These are phyloP conservation scores for Ceratobasidium sp. DNA, from an alignment of 1,284 basidiomycete species.

Conservation along the genomic window DNA sequence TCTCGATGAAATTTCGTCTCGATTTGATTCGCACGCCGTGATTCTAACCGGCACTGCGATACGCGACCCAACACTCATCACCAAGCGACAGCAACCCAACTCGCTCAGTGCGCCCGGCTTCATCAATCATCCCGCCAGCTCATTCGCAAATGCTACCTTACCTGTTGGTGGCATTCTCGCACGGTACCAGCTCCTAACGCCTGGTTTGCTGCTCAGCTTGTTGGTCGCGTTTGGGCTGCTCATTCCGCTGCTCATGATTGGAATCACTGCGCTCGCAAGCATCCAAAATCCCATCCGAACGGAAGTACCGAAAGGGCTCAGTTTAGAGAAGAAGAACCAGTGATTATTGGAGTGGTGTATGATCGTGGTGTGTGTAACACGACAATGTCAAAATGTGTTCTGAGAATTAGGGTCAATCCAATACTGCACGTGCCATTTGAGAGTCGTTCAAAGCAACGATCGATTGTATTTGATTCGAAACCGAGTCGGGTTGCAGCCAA, in stretches of 20 bases:
- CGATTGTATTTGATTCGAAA: no score
- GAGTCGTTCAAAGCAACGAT: no score
- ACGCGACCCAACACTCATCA: not conserved
- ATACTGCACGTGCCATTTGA: no score
- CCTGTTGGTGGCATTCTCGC: slow-evolving; percentile 35
- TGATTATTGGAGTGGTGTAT: slow-evolving; percentile 41
- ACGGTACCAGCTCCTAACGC: slow-evolving; percentile 36
- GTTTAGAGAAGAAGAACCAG: slow-evolving; percentile 52
- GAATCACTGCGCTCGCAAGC: slow-evolving; percentile 50
- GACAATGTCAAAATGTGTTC: no score
- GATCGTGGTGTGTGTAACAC: not conserved
- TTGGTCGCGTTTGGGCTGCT: slow-evolving; percentile 40
- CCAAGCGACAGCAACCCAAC: slow-evolving; percentile 28
- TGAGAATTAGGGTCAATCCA: no score
- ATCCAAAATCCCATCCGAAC: slow-evolving; percentile 50
- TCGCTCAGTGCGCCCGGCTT: slow-evolving; percentile 9
- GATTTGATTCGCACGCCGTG: slow-evolving; percentile 35
- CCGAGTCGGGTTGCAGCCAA: no score
- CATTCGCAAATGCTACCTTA: slow-evolving; percentile 7
- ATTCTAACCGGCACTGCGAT: slow-evolving; percentile 31
- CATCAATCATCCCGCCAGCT: not conserved
- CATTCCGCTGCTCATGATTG: slow-evolving; percentile 45
- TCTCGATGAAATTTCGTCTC: slow-evolving; percentile 13
- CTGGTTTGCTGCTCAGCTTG: slow-evolving; percentile 14
- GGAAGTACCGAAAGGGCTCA: slow-evolving; percentile 40